Conservation (phyloP, 306 rosid species). For the Casuarina cunninghamiana region DNA sequence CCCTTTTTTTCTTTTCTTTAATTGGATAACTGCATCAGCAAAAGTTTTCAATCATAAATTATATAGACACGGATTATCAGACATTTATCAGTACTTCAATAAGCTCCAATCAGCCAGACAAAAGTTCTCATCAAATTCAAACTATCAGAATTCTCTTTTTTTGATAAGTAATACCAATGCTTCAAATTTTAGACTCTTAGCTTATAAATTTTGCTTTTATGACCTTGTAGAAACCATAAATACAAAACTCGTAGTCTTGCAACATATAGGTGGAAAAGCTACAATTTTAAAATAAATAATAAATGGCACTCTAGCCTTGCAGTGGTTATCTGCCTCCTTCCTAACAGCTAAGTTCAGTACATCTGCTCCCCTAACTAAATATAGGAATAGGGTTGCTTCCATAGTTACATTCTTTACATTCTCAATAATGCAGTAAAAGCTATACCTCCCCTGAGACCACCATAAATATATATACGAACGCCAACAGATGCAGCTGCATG, state of each 20-base stretch:
- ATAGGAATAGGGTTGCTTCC: constrained; percentile 9
- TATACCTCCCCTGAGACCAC: constrained; percentile 96
- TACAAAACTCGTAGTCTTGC: not conserved
- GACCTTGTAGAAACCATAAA: not conserved
- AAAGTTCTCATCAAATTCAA: not conserved
- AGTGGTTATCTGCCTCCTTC: constrained; percentile 15
- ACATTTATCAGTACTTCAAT: no score
- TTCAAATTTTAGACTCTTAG: not conserved
- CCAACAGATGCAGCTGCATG: constrained; percentile 98
- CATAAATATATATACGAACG: constrained; percentile 72
- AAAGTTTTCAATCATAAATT: no score
- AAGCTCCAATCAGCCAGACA: no score
- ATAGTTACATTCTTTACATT: constrained; percentile 13
- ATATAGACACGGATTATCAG: no score
- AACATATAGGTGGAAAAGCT: constrained; percentile 8
- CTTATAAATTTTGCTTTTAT: not conserved
- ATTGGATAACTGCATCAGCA: no score
- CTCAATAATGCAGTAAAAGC: constrained; percentile 23
- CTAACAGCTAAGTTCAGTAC: constrained; percentile 16
- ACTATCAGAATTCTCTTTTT: not conserved
- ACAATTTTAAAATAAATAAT: constrained; percentile 5
- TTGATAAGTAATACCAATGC: not conserved
- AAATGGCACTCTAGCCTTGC: constrained; percentile 17
- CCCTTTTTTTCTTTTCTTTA: no score
- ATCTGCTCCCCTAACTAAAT: constrained; percentile 15